These are phyloP conservation scores for Rhodosporidiobolus odoratus DNA, from an alignment of 768 basidiomycete genomes.

Conservation along the genomic window DNA sequence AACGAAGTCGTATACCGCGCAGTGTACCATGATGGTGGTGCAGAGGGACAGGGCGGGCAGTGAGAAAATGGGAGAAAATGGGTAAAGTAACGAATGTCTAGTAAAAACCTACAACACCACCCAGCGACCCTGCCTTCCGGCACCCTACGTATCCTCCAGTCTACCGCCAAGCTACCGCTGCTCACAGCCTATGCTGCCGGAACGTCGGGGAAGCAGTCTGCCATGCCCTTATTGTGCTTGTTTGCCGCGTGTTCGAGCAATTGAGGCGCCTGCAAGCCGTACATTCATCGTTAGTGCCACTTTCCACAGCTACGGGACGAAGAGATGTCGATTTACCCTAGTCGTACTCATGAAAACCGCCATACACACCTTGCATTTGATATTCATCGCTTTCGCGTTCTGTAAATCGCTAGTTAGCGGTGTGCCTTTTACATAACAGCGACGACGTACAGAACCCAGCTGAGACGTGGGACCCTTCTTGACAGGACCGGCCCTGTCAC, in stretches of 20 bases:
- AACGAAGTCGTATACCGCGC: no score
- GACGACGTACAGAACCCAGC: conserved; percentile 7
- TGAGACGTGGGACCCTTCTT: conserved; percentile 30
- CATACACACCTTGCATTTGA: conserved; percentile 31
- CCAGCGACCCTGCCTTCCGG: not conserved
- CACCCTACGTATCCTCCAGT: not conserved
- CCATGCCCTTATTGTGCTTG: not conserved
- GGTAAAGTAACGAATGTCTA: conserved; percentile 2
- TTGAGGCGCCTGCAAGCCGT: not conserved
- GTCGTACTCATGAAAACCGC: conserved; percentile 21
- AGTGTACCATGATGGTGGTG: no score
- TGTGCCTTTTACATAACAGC: no score
- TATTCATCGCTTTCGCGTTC: conserved; percentile 23
- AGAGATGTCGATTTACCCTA: not conserved
- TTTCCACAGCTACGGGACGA: not conserved
- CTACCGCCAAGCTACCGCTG: not conserved
- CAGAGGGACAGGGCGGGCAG: no score
- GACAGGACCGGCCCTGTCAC: conserved; percentile 13
- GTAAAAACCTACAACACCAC: conserved; percentile 8
- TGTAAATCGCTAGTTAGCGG: not conserved
- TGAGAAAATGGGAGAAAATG: not conserved
- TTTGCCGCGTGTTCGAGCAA: not conserved
- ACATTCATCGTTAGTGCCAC: no score
- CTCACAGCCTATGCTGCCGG: not conserved
- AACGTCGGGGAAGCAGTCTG: not conserved